Evolutionary conservation across 2,329 filamentous ascomycete species (phyloP).

Genomic region (Magnaporthiopsis rhizophila): DNA sequence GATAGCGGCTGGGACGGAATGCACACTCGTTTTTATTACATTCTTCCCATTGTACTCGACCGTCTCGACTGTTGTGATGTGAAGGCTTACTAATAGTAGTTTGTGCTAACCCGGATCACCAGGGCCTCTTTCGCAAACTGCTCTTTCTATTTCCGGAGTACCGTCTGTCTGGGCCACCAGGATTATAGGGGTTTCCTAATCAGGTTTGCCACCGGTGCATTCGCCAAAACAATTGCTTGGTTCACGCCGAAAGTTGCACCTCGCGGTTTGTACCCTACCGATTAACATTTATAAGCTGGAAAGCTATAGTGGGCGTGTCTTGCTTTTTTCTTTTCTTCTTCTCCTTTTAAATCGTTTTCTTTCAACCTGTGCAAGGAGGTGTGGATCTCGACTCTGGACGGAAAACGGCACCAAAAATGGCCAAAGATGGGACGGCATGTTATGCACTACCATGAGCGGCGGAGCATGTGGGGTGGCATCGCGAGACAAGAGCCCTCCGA

Average conservation of each 20-base stretch:
- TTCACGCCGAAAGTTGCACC: too few species aligned
- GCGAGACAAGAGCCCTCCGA: neutral
- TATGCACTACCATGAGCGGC: neutral
- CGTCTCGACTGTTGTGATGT: neutral
- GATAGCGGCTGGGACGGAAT: neutral
- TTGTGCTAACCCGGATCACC: too few species aligned
- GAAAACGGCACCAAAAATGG: neutral
- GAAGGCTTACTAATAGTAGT: neutral
- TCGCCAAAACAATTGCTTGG: too few species aligned
- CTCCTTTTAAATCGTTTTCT: neutral
- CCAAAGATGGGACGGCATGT: neutral
- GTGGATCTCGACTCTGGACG: neutral
- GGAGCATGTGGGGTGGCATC: neutral
- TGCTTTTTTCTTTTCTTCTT: neutral
- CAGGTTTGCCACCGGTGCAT: too few species aligned
- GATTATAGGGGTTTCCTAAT: too few species aligned
- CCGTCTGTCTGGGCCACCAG: too few species aligned
- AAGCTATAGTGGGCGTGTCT: too few species aligned
- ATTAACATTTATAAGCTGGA: too few species aligned
- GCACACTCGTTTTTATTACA: neutral
- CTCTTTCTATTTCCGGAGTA: too few species aligned
- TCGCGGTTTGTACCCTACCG: too few species aligned
- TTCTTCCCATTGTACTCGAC: neutral
- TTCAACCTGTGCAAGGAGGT: neutral
- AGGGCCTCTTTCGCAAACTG: too few species aligned